phyloP scores from a whole-genome alignment of 2,329 filamentous ascomycete genomes.

The Eutypa lata region DNA sequence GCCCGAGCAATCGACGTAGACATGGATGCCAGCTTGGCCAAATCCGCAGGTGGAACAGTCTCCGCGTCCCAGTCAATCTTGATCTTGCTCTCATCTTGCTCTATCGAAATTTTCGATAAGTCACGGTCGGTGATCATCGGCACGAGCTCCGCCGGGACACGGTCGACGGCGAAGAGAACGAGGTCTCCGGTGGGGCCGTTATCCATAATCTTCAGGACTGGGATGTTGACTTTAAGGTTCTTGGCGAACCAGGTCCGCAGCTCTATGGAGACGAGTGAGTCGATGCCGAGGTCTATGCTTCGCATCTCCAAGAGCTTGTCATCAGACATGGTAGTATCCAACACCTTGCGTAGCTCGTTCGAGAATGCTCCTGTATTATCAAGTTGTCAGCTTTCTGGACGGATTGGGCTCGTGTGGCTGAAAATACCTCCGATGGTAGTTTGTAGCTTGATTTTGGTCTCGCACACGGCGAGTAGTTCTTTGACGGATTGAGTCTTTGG shows the following conservation, averaged over 20 bases:
- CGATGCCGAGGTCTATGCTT: not conserved
- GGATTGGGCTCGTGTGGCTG: too few relatives aligned
- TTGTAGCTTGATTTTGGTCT: too few relatives aligned
- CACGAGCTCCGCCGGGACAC: too few relatives aligned
- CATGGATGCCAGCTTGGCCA: too few relatives aligned
- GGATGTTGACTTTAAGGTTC: not conserved
- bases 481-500: too few relatives aligned
- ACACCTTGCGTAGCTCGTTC: conserved; percentile 5
- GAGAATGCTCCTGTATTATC: conserved; percentile 6
- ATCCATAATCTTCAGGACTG: not conserved
- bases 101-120: conserved; percentile 5
- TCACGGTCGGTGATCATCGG: conserved; percentile 5
- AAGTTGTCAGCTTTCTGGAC: too few relatives aligned
- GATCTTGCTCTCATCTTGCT: not conserved
- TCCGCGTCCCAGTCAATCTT: not conserved
- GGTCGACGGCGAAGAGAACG: too few relatives aligned
- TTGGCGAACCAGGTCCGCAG: not conserved
- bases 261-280: not conserved
- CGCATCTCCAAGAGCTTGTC: conserved; percentile 7
- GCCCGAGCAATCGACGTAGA: too few relatives aligned
- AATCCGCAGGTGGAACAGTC: too few relatives aligned
- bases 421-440: not conserved
- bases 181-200: too few relatives aligned
- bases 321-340: conserved; percentile 6
- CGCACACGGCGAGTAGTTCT: too few relatives aligned